phyloP scores from a whole-genome alignment of 352 stramenopile species.

The Globisporangium barbulae region DNA sequence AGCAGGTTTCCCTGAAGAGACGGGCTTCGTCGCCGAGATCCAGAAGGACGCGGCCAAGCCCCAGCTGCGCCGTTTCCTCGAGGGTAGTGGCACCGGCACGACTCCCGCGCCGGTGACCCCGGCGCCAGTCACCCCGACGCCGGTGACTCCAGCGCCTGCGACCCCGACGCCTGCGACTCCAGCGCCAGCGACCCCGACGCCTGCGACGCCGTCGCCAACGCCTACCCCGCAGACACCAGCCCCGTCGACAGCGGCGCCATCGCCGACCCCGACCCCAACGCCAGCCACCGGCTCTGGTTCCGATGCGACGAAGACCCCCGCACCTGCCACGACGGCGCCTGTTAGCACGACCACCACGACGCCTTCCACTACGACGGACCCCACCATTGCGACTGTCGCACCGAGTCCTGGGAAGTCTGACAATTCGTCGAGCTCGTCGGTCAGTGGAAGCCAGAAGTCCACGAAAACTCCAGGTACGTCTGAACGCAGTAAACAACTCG shows the following conservation, averaged over 20 bases:
- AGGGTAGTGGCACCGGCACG: background rate
- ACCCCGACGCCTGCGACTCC: slow-evolving; percentile 25
- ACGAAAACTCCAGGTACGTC: slow-evolving; percentile 8
- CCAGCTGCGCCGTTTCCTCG: slow-evolving; percentile 12
- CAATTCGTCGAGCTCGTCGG: slow-evolving; percentile 12
- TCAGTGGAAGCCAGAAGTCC: slow-evolving; percentile 6
- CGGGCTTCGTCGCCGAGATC: slow-evolving; percentile 11
- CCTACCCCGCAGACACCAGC: slow-evolving; percentile 17
- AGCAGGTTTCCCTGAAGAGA: slow-evolving; percentile 21
- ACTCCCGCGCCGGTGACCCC: slow-evolving; percentile 21
- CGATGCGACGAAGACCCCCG: background rate
- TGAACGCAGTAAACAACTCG: too few relatives aligned
- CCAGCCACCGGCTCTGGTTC: background rate
- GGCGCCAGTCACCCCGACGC: slow-evolving; percentile 12
- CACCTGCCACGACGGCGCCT: slow-evolving; percentile 9
- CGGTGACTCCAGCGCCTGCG: slow-evolving; percentile 15
- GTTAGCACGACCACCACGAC: background rate
- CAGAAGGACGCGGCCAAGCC: slow-evolving; percentile 14
- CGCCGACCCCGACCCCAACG: background rate
- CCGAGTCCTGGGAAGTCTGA: background rate
- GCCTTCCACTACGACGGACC: background rate
- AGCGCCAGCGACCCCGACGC: slow-evolving; percentile 5
- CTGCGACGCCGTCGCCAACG: background rate
- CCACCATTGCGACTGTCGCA: background rate
- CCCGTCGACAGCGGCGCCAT: slow-evolving; percentile 3